Base-by-base conservation (phyloP, 257 asterid genomes). In the Hygrophila difformis region DNA sequence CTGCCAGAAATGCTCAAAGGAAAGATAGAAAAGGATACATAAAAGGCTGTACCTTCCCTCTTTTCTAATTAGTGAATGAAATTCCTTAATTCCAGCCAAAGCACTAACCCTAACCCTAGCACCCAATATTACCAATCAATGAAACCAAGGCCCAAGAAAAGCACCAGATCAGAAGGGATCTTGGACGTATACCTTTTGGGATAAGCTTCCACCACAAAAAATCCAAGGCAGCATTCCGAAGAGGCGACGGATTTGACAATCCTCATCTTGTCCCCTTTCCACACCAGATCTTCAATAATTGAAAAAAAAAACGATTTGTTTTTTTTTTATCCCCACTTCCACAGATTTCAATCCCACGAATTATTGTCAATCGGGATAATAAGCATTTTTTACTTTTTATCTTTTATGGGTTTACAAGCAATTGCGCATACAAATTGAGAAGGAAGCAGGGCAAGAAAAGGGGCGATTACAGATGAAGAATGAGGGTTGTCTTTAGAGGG, bases 61-160 rank as follows among this genome's bases (percentile, higher is more conserved):
- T 10, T 10, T 3, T 10, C 12, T n/a, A n/a, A n/a, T n/a, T n/a
- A n/a, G n/a, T n/a, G n/a, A n/a, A n/a, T n/a, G n/a, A 33, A 33
- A 33, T 33, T 26, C 8, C 7, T 26, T 26, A 26, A n/a, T n/a
- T n/a, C n/a, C n/a, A n/a, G n/a, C n/a, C n/a, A n/a, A n/a, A n/a
- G n/a, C n/a, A n/a, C n/a, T n/a, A n/a, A n/a, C n/a, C n/a, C n/a
- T n/a, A n/a, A n/a, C n/a, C n/a, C n/a, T n/a, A n/a, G n/a, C n/a
- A n/a, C n/a, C 16, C 17, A 18, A 60, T 48, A 60, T 76, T 88
- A 88, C 97, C 97, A 88, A 76, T 88, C 97, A 38, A 88, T 76
- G 89, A 88, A 88, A 34, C 97, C 97, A 57, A 88, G 93, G 51
- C 95, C 97, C 69, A 88, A 64, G 75, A 84, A 88, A 63, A 88